Conservation (phyloP, 1,284 basidiomycete genomes). For the Peniophora sp. region DNA sequence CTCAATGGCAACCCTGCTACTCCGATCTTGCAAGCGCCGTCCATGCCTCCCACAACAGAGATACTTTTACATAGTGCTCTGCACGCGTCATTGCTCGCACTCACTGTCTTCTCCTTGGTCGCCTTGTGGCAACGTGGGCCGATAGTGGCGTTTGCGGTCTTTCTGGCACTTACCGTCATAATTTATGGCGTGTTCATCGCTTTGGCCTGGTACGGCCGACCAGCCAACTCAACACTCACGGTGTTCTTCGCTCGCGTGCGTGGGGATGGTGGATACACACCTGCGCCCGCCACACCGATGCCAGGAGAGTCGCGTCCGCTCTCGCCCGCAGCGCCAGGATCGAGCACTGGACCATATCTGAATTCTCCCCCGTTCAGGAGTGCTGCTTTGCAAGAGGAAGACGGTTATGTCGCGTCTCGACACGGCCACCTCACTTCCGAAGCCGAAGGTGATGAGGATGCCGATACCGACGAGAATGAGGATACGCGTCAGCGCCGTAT, state of each 20-base stretch:
- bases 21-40: slow-evolving; percentile 13
- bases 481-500: slow-evolving; percentile 62
- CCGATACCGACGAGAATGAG: slow-evolving; percentile 61
- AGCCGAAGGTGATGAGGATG: slow-evolving; percentile 42
- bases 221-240: slow-evolving; percentile 49
- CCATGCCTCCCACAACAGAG: slow-evolving; percentile 34
- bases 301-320: slow-evolving; percentile 25
- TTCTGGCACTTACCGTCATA: slow-evolving; percentile 49
- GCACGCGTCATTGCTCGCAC: slow-evolving; percentile 50
- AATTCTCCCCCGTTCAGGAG: slow-evolving; percentile 52
- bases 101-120: slow-evolving; percentile 47
- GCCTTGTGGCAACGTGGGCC: slow-evolving; percentile 51
- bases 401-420: slow-evolving; percentile 28
- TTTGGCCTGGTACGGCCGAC: slow-evolving; percentile 50
- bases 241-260: slow-evolving; percentile 41
- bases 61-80: slow-evolving; percentile 41
- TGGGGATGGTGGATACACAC: slow-evolving; percentile 15
- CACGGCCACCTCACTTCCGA: slow-evolving; percentile 25
- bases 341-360: slow-evolving; percentile 41
- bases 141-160: slow-evolving; percentile 50
- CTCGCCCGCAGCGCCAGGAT: slow-evolving; percentile 31
- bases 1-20: slow-evolving; percentile 11
- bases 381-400: slow-evolving; percentile 26
- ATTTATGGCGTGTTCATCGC: slow-evolving; percentile 48
- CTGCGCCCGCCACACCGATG: slow-evolving; percentile 17